A percentile compares a stretch with the other conserved stretches of the same genome.
Conservation (phyloP, 345 rosid genomes). For the Murraya koenigii region DNA sequence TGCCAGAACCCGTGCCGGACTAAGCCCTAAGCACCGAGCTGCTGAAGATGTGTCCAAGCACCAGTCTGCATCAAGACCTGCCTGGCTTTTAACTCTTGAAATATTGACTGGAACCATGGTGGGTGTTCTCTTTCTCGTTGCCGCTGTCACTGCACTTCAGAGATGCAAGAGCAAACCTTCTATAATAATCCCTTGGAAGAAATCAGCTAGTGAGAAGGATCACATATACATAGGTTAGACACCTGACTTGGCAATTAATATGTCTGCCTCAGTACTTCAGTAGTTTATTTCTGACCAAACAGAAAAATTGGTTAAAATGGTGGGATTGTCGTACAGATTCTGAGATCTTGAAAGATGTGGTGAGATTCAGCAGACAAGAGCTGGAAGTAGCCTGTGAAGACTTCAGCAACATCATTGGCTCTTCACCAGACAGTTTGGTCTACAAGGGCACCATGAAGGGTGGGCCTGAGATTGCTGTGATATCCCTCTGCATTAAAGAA, state of each 20-base stretch:
- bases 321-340: constrained; percentile 51
- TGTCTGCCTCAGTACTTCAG: not conserved
- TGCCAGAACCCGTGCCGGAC: constrained; percentile 40
- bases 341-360: constrained; percentile 75
- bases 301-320: not conserved
- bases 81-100: constrained; percentile 84
- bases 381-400: constrained; percentile 99
- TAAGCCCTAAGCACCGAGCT: constrained; percentile 43
- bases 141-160: constrained; percentile 56
- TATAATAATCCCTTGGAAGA: constrained; percentile 93
- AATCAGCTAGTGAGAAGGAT: constrained; percentile 81
- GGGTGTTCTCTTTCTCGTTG: constrained; percentile 61
- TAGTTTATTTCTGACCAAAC: not conserved
- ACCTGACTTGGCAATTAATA: constrained; percentile 14
- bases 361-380: constrained; percentile 84
- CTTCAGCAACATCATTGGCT: constrained; percentile 95
- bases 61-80: constrained; percentile 56
- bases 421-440: constrained; percentile 87
- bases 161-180: constrained; percentile 79
- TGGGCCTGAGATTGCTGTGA: constrained; percentile 96
- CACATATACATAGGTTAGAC: constrained; percentile 72
- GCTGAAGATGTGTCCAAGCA: constrained; percentile 48
- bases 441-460: constrained; percentile 90
- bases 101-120: constrained; percentile 80
- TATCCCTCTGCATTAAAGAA: constrained; percentile 82